Base-by-base conservation (phyloP, 495 filamentous ascomycete genomes). In the Chlorociboria aeruginascens region DNA sequence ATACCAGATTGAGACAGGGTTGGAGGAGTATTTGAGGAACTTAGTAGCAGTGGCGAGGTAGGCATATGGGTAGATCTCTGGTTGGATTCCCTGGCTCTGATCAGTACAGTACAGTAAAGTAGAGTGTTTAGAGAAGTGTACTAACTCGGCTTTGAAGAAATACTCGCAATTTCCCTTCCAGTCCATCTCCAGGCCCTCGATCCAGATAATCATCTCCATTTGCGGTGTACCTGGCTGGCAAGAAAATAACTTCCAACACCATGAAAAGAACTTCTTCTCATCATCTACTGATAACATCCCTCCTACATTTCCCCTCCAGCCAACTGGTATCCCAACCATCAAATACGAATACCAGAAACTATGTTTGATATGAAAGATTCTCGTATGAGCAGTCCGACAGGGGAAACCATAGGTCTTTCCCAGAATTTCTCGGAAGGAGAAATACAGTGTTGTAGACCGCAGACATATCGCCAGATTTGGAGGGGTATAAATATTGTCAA, bases 1-100 rank as follows among this genome's bases (percentile, higher is more conserved):
- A 51, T 89, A 87, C 79, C 85, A 90, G 62, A 87, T 85, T 8
- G 79, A 86, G 11, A 86, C 81, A 0, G 83, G 83, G 53, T 85
- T 87, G 62, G 85, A 85, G 12, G 75, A 75, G 58, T 83, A 85
- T 12, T 81, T 79, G 4, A 85, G 61, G 49, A 86, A 83, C 25
- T 71, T 69, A 10, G 85, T 77, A 6, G 82, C 79, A 11, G 82
- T 81, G 29, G 83, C 64, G 34, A 89, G 62, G 60, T 87, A 89
- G 8, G 78, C 80, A 58, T 76, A 66, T 6, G 80, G 75, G 45
- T 71, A 85, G 49, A 60, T 60, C n/a, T 61, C 50, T 39, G 66
- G 61, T 49, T 77, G 66, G 42, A 74, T 64, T 12, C 67, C 69
- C 70, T 79, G 46, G 1, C 12, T 33, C 42, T 8, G 3, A 6